Base-by-base conservation (phyloP, 768 basidiomycete genomes). In the Trametes maxima region DNA sequence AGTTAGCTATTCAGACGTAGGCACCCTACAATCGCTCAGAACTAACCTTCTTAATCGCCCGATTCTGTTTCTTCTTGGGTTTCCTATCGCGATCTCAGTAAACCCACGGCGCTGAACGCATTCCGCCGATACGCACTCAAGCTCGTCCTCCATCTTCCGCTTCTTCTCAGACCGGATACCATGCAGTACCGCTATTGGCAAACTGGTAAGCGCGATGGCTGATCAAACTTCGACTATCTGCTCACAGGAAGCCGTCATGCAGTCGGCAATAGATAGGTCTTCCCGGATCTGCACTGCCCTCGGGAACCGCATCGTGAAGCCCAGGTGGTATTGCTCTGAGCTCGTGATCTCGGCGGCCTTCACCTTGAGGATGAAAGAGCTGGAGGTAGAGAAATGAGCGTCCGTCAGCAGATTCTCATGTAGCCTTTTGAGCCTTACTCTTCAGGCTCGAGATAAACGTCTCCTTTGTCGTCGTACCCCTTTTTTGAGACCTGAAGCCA, bases 301-400 rank as follows among this genome's bases (percentile, higher is more conserved):
- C 46, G 97, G 96, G 70, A 99, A 99, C 21, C 97, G 88, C 86
- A 99, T 89, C 0, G 96, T 98, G 63, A 88, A 85, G 4, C 88
- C 90, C 64, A 94, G 72, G 54, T 90, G 89, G 36, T 22, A 58
- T 72, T 42, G 59, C 89, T 94, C 89, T 45, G 92, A 82, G 11
- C 81, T 76, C 2, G 86, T 86, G 54, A 98, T 92, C 71, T 98
- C 95, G 0, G 95, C 92, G 0, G 93, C 96, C 74, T 98, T 98
- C 57, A 98, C 85, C 67, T 90, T 90, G 66, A 98, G 61, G 37
- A 98, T 89, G 73, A 99, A 98, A 0, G 96, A 97, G 66, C 95
- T 97, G 33, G n/a, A 13, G 61, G 3, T 17, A 6, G 24, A 28
- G 28, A 19, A 3, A 14, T 19, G 19, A 25, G 40, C 11, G 17